These are phyloP conservation scores for Vigna trinervia DNA, from an alignment of 306 rosid genomes.

Conservation along the genomic window DNA sequence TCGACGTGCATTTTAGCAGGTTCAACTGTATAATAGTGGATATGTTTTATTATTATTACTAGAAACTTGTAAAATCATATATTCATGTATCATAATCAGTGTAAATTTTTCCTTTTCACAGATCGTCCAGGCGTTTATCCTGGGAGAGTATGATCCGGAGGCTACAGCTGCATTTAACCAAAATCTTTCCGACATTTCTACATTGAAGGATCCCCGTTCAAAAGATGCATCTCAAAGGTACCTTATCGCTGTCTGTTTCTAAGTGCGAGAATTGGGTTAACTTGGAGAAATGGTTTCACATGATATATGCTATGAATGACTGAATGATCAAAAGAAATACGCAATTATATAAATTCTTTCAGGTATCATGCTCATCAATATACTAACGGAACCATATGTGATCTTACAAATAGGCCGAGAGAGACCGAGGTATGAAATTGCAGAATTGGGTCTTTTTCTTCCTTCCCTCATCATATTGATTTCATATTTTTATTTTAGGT, in stretches of 20 bases:
- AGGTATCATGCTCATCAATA: slow-evolving; percentile 95
- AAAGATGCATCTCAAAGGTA: slow-evolving; percentile 96
- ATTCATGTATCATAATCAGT: slow-evolving; percentile 28
- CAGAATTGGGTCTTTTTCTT: slow-evolving; percentile 13
- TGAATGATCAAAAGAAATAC: slow-evolving; percentile 28
- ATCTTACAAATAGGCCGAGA: slow-evolving; percentile 88
- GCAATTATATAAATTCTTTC: slow-evolving; percentile 36
- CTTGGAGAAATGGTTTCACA: slow-evolving; percentile 30
- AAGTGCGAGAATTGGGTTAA: not conserved
- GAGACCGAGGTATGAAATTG: slow-evolving; percentile 80
- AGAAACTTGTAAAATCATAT: slow-evolving; percentile 32
- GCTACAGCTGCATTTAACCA: slow-evolving; percentile 78
- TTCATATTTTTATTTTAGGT: slow-evolving; percentile 57
- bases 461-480: slow-evolving; percentile 31
- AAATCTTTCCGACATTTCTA: slow-evolving; percentile 88
- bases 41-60: not conserved
- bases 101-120: slow-evolving; percentile 45
- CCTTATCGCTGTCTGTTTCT: slow-evolving; percentile 30
- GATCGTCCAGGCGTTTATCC: slow-evolving; percentile 82
- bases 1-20: slow-evolving; percentile 28
- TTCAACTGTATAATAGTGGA: slow-evolving; percentile 15
- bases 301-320: not conserved
- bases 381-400: slow-evolving; percentile 89
- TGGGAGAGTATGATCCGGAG: slow-evolving; percentile 85
- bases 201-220: slow-evolving; percentile 92